A percentile compares a stretch with the other conserved stretches of the same genome.
phyloP scores from a whole-genome alignment of 2,329 filamentous ascomycete genomes.

The Aspergillus caelatus region DNA sequence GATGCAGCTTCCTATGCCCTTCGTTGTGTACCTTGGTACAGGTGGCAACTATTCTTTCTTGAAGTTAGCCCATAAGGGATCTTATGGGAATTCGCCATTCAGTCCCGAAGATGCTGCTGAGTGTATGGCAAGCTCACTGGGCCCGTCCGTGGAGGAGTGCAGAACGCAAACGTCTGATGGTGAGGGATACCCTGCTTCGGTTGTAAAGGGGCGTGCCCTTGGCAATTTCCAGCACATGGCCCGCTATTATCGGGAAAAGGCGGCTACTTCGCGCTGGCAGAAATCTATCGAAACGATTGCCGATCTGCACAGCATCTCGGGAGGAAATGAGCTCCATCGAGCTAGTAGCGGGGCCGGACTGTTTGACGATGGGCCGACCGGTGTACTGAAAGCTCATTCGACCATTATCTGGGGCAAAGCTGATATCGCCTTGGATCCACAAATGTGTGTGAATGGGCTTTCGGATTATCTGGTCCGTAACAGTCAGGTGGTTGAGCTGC shows the following conservation, averaged over 20 bases:
- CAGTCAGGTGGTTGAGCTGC: conserved; percentile 55
- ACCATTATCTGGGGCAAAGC: conserved; percentile 58
- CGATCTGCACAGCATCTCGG: conserved; percentile 49
- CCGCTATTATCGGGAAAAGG: conserved; percentile 57
- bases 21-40: conserved; percentile 48
- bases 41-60: conserved; percentile 56
- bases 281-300: conserved; percentile 56
- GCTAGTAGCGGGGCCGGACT: conserved; percentile 44
- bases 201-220: conserved; percentile 41
- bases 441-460: conserved; percentile 56
- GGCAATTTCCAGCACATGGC: conserved; percentile 56
- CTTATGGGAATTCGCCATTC: conserved; percentile 38
- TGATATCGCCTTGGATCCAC: conserved; percentile 55
- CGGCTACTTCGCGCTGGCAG: conserved; percentile 50
- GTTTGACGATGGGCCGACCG: conserved; percentile 49
- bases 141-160: conserved; percentile 53
- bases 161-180: conserved; percentile 32
- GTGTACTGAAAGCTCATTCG: conserved; percentile 53
- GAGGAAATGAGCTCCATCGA: conserved; percentile 31
- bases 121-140: conserved; percentile 54
- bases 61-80: conserved; percentile 43
- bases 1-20: conserved; percentile 53
- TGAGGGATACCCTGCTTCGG: conserved; percentile 45
- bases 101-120: conserved; percentile 45
- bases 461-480: conserved; percentile 53